A percentile compares a stretch with the other conserved stretches of the same genome.
Evolutionary conservation across 169 alveolate species (phyloP).

Genomic region (Ichthyophthirius multifiliis): DNA sequence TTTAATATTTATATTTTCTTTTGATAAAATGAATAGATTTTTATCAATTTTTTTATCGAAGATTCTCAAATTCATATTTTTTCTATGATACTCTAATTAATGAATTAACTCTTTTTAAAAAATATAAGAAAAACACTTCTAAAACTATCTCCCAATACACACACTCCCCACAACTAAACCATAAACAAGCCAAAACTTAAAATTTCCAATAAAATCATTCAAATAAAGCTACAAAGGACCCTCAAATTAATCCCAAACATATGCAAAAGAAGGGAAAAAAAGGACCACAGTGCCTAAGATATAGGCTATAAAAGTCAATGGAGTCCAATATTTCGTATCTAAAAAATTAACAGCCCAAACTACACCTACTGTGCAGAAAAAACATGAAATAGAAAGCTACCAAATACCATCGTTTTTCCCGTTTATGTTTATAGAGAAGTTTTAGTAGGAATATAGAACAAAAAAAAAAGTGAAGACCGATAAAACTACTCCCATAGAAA

Average conservation of each 20-base stretch:
- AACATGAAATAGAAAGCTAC: constrained; percentile 7
- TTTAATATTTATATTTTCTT: too few species aligned
- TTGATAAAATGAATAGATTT: too few species aligned
- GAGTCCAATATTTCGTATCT: constrained; percentile 12
- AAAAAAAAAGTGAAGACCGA: constrained; percentile 12
- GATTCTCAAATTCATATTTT: not conserved
- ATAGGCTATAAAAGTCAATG: constrained; percentile 17
- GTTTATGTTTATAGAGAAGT: not conserved
- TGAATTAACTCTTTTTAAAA: not conserved
- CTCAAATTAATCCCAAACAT: constrained; percentile 13
- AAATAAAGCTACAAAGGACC: not conserved
- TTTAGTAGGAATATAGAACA: not conserved
- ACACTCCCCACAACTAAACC: constrained; percentile 5
- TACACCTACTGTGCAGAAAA: constrained; percentile 16
- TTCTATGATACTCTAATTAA: not conserved
- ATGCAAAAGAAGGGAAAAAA: constrained; percentile 28
- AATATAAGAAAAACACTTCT: not conserved
- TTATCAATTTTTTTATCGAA: too few species aligned
- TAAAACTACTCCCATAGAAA: not conserved
- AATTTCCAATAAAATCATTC: constrained; percentile 12
- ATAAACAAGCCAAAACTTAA: constrained; percentile 9
- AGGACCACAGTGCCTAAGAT: constrained; percentile 4
- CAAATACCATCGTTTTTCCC: constrained; percentile 36
- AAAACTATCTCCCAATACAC: not conserved
- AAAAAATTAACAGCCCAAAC: constrained; percentile 11